Conservation (phyloP, 73 alveolate species). For the Tetrahymena thermophila region DNA sequence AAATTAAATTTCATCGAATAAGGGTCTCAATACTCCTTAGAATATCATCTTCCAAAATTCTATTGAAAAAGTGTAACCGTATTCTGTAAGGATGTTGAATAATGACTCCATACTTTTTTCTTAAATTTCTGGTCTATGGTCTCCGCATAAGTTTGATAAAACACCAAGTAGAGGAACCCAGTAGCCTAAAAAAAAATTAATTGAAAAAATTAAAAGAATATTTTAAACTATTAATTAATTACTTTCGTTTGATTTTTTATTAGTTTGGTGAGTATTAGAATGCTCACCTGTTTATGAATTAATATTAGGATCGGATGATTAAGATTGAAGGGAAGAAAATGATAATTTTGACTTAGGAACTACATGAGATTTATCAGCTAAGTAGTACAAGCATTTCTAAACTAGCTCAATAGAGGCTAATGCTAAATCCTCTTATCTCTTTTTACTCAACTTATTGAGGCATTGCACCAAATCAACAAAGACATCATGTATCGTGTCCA, state of each 20-base stretch:
- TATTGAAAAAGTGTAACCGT: constrained; percentile 31
- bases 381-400: neutral
- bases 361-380: constrained; percentile 19
- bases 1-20: constrained; percentile 40
- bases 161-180: constrained; percentile 41
- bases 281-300: neutral
- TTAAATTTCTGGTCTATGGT: constrained; percentile 19
- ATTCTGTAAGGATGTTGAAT: constrained; percentile 5
- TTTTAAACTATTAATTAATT: neutral
- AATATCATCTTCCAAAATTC: constrained; percentile 45
- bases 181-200: neutral
- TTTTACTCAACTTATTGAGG: constrained; percentile 3
- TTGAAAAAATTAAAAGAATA: neutral
- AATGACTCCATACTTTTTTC: constrained; percentile 28
- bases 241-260: neutral
- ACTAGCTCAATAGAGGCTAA: constrained; percentile 28
- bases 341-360: constrained; percentile 12
- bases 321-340: neutral
- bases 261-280: neutral
- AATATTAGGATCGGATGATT: neutral
- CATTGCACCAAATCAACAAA: constrained; percentile 16
- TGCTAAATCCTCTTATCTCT: constrained; percentile 31
- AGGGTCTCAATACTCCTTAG: constrained; percentile 28
- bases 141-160: constrained; percentile 32
- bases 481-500: constrained; percentile 28